A percentile compares a stretch with the other conserved stretches of the same genome.
phyloP scores from a whole-genome alignment of 2,329 filamentous ascomycete species.

The Pseudodiploospora longispora region DNA sequence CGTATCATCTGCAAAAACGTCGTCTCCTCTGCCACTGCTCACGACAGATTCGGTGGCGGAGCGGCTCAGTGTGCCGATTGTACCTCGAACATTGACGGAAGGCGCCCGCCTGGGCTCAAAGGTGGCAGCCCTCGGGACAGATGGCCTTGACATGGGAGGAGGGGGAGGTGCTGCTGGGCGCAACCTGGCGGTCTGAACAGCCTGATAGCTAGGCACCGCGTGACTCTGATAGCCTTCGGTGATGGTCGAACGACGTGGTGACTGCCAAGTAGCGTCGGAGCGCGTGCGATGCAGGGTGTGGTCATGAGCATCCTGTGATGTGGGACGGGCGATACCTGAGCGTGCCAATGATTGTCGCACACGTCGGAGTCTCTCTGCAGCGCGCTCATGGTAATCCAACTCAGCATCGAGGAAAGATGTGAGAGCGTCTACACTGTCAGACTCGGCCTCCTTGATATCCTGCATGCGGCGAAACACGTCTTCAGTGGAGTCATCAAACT shows the following conservation, averaged over 20 bases:
- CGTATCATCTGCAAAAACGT: conserved; percentile 43
- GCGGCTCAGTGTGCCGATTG: conserved; percentile 35
- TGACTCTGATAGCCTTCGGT: conserved; percentile 15
- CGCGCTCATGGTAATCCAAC: conserved; percentile 84
- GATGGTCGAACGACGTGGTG: neutral
- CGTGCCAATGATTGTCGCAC: conserved; percentile 39
- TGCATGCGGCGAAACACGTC: conserved; percentile 90
- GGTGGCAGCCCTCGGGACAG: conserved; percentile 30
- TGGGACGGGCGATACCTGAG: conserved; percentile 14
- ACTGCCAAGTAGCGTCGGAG: neutral
- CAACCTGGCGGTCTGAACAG: conserved; percentile 15
- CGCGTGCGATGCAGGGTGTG: conserved; percentile 2
- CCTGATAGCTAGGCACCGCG: conserved; percentile 28
- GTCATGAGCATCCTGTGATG: conserved; percentile 24
- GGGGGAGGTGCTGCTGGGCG: conserved; percentile 17
- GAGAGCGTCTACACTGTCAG: conserved; percentile 72
- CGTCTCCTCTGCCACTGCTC: conserved; percentile 26
- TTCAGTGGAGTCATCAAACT: conserved; percentile 92
- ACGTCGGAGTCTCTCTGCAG: conserved; percentile 68
- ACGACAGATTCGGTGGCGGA: conserved; percentile 28
- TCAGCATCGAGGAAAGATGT: conserved; percentile 79
- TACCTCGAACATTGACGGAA: conserved; percentile 16
- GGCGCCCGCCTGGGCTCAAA: conserved; percentile 24
- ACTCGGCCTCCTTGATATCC: conserved; percentile 89
- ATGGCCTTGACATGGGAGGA: conserved; percentile 27